Evolutionary conservation across 306 rosid species (phyloP).

Genomic region (Quercus mongolica): DNA sequence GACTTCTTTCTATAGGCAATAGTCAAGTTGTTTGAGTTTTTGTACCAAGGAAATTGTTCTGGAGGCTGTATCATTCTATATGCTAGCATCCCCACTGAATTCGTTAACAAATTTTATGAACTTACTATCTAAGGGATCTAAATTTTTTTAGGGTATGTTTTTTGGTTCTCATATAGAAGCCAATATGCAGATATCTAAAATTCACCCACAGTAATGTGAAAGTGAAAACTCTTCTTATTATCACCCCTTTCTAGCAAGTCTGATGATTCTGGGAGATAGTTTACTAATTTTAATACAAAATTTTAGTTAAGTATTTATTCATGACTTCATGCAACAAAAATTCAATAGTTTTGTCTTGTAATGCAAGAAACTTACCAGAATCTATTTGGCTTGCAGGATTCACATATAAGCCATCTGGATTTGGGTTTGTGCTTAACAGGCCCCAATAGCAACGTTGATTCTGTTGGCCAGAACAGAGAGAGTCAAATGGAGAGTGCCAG

Average conservation of each 20-base stretch:
- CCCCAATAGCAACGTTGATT: conserved; percentile 15
- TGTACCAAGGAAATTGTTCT: neutral
- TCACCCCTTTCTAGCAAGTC: neutral
- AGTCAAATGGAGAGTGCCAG: conserved; percentile 18
- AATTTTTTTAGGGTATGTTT: neutral
- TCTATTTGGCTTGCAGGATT: conserved; percentile 35
- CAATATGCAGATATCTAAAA: neutral
- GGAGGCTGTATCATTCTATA: neutral
- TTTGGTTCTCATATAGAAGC: neutral
- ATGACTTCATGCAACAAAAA: neutral
- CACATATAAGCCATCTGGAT: conserved; percentile 37
- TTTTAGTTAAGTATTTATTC: neutral
- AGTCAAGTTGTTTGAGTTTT: neutral
- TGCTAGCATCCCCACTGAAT: neutral
- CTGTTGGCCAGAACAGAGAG: conserved; percentile 8
- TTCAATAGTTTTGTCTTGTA: neutral
- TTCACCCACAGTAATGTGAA: neutral
- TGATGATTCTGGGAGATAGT: neutral
- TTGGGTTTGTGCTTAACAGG: conserved; percentile 49
- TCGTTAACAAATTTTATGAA: no score
- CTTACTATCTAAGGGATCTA: no score
- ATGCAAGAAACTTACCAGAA: neutral
- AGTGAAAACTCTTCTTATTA: neutral
- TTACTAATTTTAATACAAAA: neutral
- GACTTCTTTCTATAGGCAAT: neutral